Percentiles rank a stretch among this genome's conserved stretches.
Conservation (phyloP, 768 basidiomycete species). For the Boletus sp. region DNA sequence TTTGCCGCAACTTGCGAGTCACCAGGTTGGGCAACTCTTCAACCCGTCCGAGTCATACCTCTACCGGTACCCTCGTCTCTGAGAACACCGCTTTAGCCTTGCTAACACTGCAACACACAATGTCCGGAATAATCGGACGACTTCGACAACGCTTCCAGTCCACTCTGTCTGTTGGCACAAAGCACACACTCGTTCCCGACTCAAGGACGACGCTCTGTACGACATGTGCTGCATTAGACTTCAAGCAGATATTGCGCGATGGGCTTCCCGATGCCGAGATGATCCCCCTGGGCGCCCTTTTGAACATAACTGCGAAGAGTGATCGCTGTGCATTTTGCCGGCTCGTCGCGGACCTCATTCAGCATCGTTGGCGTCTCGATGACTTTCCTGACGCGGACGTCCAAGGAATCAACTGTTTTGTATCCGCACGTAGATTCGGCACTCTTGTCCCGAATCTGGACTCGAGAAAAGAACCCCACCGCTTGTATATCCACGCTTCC, state of each 20-base stretch:
- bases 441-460: neutral
- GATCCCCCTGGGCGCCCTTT: constrained; percentile 6
- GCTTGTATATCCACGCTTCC: constrained; percentile 8
- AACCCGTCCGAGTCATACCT: no score
- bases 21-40: no score
- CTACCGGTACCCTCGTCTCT: neutral
- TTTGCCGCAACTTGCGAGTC: no score
- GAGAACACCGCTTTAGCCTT: neutral
- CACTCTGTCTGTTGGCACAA: neutral
- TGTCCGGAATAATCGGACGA: constrained; percentile 4
- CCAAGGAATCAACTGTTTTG: neutral
- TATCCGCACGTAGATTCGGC: constrained; percentile 4
- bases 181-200: neutral
- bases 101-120: neutral
- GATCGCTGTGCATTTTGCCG: constrained; percentile 16
- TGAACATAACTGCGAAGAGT: constrained; percentile 4
- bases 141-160: neutral
- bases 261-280: constrained; percentile 4
- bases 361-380: constrained; percentile 16
- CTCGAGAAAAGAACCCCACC: constrained; percentile 7
- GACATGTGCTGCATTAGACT: constrained; percentile 8
- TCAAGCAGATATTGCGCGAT: constrained; percentile 11
- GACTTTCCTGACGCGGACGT: constrained; percentile 11
- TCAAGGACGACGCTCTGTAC: constrained; percentile 1
- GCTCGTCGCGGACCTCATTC: constrained; percentile 7